Evolutionary conservation across 2,329 filamentous ascomycete species (phyloP).

Genomic region (Metarhizium guizhouense): DNA sequence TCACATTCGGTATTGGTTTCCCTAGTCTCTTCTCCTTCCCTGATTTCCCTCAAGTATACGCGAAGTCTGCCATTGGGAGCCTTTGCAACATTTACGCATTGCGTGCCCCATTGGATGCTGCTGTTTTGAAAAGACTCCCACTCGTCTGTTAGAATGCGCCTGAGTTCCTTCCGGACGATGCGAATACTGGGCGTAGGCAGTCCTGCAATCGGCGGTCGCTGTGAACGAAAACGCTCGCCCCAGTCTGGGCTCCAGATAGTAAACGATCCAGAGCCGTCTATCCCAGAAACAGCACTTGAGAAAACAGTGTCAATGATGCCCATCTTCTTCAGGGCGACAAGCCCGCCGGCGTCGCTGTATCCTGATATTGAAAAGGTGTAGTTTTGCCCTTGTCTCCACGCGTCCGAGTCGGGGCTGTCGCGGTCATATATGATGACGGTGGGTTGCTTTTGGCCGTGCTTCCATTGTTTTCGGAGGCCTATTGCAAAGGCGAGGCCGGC

Average conservation of each 20-base stretch:
- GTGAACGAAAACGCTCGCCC: slow-evolving; percentile 23
- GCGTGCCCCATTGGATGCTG: slow-evolving; percentile 17
- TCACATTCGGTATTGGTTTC: slow-evolving; percentile 22
- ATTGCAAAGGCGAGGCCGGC: slow-evolving; percentile 33
- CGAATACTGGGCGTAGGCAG: slow-evolving; percentile 28
- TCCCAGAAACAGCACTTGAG: slow-evolving; percentile 20
- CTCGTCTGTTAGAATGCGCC: slow-evolving; percentile 22
- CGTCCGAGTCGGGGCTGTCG: slow-evolving; percentile 20
- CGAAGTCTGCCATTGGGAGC: slow-evolving; percentile 2
- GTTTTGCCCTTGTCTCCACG: slow-evolving; percentile 20
- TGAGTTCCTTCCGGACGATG: slow-evolving; percentile 26
- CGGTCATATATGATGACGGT: slow-evolving; percentile 32
- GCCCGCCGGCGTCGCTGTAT: slow-evolving; percentile 23
- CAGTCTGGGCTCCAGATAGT: slow-evolving; percentile 31
- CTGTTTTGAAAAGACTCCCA: slow-evolving; percentile 6
- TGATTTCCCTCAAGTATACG: not conserved
- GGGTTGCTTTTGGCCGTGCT: slow-evolving; percentile 19
- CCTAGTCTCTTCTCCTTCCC: slow-evolving; percentile 1
- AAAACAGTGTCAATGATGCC: slow-evolving; percentile 27
- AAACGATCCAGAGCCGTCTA: slow-evolving; percentile 23
- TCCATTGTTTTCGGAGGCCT: slow-evolving; percentile 30
- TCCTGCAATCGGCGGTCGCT: slow-evolving; percentile 18
- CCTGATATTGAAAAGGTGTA: slow-evolving; percentile 32
- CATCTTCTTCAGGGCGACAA: slow-evolving; percentile 28
- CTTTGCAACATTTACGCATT: slow-evolving; percentile 15